Evolutionary conservation across 1,139 yeast species (phyloP).

Genomic region (Torulaspora globosa): DNA sequence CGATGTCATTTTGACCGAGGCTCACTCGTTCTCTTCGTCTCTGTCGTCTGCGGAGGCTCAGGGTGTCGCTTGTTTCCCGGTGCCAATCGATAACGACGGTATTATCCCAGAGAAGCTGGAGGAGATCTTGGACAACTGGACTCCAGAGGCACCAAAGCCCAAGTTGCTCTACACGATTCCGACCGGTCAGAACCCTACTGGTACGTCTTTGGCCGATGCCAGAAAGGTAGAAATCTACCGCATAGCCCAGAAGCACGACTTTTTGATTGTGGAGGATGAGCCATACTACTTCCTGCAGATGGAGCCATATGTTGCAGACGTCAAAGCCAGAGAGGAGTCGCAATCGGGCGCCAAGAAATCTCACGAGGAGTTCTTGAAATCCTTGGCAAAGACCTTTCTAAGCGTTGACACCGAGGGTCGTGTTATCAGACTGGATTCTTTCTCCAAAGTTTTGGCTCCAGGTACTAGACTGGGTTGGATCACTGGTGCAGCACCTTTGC

Average conservation of each 20-base stretch:
- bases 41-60: slow-evolving; percentile 76
- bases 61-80: slow-evolving; percentile 66
- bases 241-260: slow-evolving; percentile 76
- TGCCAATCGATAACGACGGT: slow-evolving; percentile 75
- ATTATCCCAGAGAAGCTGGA: slow-evolving; percentile 71
- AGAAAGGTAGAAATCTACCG: slow-evolving; percentile 70
- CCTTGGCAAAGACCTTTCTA: slow-evolving; percentile 74
- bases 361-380: slow-evolving; percentile 57
- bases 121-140: slow-evolving; percentile 65
- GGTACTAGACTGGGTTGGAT: slow-evolving; percentile 92
- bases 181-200: slow-evolving; percentile 96
- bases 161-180: slow-evolving; percentile 80
- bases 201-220: slow-evolving; percentile 66
- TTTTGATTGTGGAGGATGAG: slow-evolving; percentile 85
- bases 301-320: slow-evolving; percentile 52
- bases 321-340: slow-evolving; percentile 35
- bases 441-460: slow-evolving; percentile 90
- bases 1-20: slow-evolving; percentile 77
- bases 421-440: slow-evolving; percentile 83
- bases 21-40: slow-evolving; percentile 77
- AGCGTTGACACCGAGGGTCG: slow-evolving; percentile 84
- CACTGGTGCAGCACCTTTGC: slow-evolving; percentile 61
- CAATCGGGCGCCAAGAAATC: slow-evolving; percentile 36
- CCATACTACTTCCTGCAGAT: slow-evolving; percentile 93
- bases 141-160: slow-evolving; percentile 60